A percentile compares a stretch with the other conserved stretches of the same genome.
phyloP scores from a whole-genome alignment of 176 grass and related monocot genomes.

The Lolium perenne region DNA sequence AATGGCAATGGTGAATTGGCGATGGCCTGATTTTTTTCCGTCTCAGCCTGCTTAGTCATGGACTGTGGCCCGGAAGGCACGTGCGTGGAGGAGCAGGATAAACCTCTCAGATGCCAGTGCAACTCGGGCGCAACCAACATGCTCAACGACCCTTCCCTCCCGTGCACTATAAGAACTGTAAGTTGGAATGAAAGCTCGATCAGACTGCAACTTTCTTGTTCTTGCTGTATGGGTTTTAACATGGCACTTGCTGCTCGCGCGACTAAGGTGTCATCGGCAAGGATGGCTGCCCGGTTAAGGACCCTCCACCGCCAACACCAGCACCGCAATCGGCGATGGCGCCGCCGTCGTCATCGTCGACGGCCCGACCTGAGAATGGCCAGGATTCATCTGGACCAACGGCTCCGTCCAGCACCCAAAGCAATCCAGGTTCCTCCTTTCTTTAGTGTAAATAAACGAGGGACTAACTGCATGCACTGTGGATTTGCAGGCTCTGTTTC shows the following conservation, averaged over 20 bases:
- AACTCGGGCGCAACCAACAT: not conserved
- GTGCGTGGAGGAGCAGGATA: slow-evolving; percentile 2
- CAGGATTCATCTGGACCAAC: not conserved
- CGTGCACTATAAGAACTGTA: slow-evolving; percentile 47
- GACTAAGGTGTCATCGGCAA: slow-evolving; percentile 27
- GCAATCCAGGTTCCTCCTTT: slow-evolving; percentile 34
- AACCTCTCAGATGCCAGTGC: slow-evolving; percentile 26
- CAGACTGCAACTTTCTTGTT: not conserved
- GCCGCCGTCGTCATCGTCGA: not conserved
- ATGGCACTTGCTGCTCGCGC: not conserved
- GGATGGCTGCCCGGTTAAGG: not conserved
- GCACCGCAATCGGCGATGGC: not conserved
- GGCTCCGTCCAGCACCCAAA: not conserved
- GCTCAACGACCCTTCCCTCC: not conserved
- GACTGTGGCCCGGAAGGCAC: slow-evolving; percentile 28
- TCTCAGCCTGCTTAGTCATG: slow-evolving; percentile 28
- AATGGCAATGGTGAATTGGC: not conserved
- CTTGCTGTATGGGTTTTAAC: not conserved
- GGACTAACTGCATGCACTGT: too few species aligned
- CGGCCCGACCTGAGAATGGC: not conserved
- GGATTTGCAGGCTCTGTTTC: too few species aligned
- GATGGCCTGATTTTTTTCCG: not conserved
- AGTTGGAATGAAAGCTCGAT: not conserved
- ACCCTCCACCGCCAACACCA: not conserved
- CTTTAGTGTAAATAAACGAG: too few species aligned